Evolutionary conservation across 192 early-diverging fungal species (phyloP), one percentile per base, ranked within the genome.

Genomic region (Podila epicladia): DNA sequence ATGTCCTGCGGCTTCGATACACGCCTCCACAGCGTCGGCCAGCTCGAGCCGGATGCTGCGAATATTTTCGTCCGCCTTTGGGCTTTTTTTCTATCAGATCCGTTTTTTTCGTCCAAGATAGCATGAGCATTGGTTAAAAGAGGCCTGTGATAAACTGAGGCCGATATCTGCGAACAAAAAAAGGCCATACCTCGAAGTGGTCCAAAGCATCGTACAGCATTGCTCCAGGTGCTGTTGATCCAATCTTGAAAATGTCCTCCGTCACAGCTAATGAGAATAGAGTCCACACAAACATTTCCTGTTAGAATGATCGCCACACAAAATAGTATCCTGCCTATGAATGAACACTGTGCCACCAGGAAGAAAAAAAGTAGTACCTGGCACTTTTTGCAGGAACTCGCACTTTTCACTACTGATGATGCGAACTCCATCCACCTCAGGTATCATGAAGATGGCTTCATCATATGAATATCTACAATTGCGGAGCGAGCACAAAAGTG

Each of bases 61-160:
- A 28, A 99, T 94, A 70, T 95, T 96, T 85, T 98, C 97, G 75
- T 99, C 98, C 7, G 98, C 96, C 33, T 94, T 93, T 15, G 98
- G 92, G 63, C 89, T 94, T 73, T 91, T 91, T 75, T 82, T 83
- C 90, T 91, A 72, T 31, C 17, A 45, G 41, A 15, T 45, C 35
- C 9, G 9, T 37, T 37, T 37, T 37, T 37, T 37, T 15, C 15
- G 41, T 45, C 13, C 41, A 45, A 4, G 41, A 45, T 45, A 45
- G 41, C 11, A 41, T 6, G 41, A 4, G 41, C 4, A 15, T 45
- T 15, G 41, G 41, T 45, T 45, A 45, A 45, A n/a, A 85, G 62
- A 75, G 15, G 15, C 20, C 49, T 17, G 32, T 28, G 22, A 53
- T 48, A 33, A 22, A 67, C n/a, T n/a, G 41, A 45, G 15, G 4